Conservation (phyloP, 1,284 basidiomycete genomes). For the Naganishia albida region DNA sequence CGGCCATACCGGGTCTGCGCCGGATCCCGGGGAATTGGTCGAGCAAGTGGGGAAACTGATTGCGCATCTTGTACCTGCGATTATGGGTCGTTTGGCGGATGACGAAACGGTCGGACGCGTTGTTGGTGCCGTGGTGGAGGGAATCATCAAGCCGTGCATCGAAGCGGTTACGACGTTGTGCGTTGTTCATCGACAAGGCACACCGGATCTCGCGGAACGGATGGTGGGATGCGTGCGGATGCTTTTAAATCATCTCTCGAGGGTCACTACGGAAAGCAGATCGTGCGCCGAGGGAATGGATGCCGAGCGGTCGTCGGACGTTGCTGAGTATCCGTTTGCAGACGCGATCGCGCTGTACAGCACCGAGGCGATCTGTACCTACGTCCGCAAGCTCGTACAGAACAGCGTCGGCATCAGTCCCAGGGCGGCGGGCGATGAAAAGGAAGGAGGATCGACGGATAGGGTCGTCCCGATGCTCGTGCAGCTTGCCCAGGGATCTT, state of each 20-base stretch:
- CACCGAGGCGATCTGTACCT: neutral
- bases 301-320: no score
- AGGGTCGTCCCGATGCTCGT: neutral
- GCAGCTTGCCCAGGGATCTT: neutral
- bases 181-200: neutral
- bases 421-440: neutral
- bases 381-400: neutral
- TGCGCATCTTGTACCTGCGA: neutral
- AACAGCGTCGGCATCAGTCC: neutral
- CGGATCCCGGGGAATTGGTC: neutral
- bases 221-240: neutral
- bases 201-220: neutral
- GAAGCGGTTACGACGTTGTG: neutral
- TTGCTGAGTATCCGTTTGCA: neutral
- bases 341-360: conserved; percentile 16
- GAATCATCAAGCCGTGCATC: conserved; percentile 9
- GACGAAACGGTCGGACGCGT: neutral
- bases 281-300: no score
- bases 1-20: neutral
- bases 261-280: no score
- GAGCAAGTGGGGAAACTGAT: neutral
- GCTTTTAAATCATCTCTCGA: neutral
- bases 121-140: conserved; percentile 1
- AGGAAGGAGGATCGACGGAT: neutral
- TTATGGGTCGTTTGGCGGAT: neutral